These are phyloP conservation scores for Cercospora brassicicola DNA, from an alignment of 2,329 filamentous ascomycete genomes.

Conservation along the genomic window DNA sequence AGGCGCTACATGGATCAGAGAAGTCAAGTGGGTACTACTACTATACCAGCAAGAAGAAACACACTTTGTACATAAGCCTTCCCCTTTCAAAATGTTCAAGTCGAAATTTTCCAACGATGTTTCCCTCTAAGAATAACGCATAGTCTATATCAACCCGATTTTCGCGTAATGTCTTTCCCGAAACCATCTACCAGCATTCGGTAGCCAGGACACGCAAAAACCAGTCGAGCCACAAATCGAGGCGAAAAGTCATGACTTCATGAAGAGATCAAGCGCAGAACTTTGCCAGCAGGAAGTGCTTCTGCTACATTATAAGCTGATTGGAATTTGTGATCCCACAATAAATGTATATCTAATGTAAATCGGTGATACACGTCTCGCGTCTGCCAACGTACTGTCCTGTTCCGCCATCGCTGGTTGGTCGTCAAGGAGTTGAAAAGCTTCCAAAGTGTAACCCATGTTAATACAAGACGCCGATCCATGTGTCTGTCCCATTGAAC, in stretches of 20 bases:
- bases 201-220: neutral
- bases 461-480: neutral
- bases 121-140: too few species aligned
- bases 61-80: neutral
- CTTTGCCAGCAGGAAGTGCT: neutral
- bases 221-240: too few species aligned
- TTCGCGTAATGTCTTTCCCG: neutral
- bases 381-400: neutral
- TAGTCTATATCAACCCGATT: too few species aligned
- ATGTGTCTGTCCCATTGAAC: conserved; percentile 1
- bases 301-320: neutral
- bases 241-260: neutral
- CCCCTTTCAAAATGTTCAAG: neutral
- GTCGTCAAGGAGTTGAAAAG: neutral
- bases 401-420: neutral
- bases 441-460: neutral
- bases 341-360: neutral
- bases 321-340: neutral
- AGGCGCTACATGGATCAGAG: neutral
- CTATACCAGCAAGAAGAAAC: neutral
- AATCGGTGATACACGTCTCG: neutral
- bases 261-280: neutral
- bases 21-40: neutral
- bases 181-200: too few species aligned
- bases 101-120: neutral